Conservation (phyloP, 2,329 filamentous ascomycete species). For the Penicillium sp. region DNA sequence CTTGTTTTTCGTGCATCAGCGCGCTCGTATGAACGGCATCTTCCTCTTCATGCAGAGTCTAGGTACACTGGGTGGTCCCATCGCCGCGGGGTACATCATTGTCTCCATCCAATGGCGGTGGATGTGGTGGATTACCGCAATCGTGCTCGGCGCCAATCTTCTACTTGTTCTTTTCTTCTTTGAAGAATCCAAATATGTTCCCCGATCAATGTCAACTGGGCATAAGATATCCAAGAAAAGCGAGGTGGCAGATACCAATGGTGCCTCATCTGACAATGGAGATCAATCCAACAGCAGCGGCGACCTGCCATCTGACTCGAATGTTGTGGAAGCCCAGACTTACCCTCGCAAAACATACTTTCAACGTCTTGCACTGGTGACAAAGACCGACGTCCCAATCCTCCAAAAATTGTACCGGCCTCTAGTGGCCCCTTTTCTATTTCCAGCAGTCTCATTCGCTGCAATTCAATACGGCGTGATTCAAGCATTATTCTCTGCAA, state of each 20-base stretch:
- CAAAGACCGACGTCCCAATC: conserved; percentile 10
- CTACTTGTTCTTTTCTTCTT: conserved; percentile 12
- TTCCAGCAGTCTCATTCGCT: conserved; percentile 11
- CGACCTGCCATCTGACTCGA: not conserved
- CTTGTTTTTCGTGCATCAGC: conserved; percentile 15
- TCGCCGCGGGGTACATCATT: conserved; percentile 8
- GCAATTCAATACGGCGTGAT: conserved; percentile 11
- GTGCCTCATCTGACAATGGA: not conserved
- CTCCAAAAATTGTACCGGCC: conserved; percentile 10
- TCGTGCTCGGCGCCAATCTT: conserved; percentile 8
- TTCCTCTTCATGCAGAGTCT: conserved; percentile 15
- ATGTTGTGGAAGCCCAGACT: not conserved
- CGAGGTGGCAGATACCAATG: not conserved
- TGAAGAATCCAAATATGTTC: conserved; percentile 15
- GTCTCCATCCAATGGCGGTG: conserved; percentile 6
- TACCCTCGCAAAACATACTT: conserved; percentile 6
- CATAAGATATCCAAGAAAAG: not conserved
- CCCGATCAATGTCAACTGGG: not conserved
- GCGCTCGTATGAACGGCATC: conserved; percentile 15
- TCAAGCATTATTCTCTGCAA: conserved; percentile 11
- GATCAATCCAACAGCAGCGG: not conserved
- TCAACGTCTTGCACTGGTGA: conserved; percentile 9
- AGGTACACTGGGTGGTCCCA: conserved; percentile 9
- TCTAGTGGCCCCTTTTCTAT: conserved; percentile 4
- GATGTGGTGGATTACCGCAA: conserved; percentile 13